Conservation (phyloP, 495 filamentous ascomycete genomes). For the Podospora anserina region DNA sequence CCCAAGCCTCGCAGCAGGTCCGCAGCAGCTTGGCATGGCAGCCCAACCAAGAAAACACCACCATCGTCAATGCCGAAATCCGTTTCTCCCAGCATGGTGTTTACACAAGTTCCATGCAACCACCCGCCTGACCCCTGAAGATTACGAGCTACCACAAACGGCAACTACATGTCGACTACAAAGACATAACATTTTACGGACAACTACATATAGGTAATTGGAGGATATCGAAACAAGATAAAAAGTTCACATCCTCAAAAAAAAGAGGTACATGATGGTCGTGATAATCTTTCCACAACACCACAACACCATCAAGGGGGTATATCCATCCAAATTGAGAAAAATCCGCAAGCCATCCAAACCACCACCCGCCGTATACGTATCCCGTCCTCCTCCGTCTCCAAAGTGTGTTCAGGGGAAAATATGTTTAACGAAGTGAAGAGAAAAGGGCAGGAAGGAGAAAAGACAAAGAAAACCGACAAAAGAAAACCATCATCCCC, state of each 20-base stretch:
- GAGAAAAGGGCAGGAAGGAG: background rate
- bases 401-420: background rate
- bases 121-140: background rate
- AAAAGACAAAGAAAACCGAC: background rate
- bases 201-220: background rate
- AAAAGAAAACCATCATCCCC: background rate
- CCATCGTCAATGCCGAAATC: background rate
- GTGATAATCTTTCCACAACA: background rate
- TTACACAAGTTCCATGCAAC: background rate
- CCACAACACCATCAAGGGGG: background rate
- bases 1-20: background rate
- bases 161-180: background rate
- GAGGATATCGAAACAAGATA: background rate
- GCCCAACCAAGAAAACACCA: background rate
- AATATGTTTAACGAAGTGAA: background rate
- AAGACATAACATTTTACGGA: background rate
- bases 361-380: background rate
- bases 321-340: background rate
- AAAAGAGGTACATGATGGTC: background rate
- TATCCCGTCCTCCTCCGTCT: background rate
- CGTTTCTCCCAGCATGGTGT: background rate
- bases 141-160: background rate
- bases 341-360: background rate
- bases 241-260: background rate
- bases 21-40: background rate